phyloP scores from a whole-genome alignment of 768 basidiomycete species.

The Krasilnikovozyma curviuscula region DNA sequence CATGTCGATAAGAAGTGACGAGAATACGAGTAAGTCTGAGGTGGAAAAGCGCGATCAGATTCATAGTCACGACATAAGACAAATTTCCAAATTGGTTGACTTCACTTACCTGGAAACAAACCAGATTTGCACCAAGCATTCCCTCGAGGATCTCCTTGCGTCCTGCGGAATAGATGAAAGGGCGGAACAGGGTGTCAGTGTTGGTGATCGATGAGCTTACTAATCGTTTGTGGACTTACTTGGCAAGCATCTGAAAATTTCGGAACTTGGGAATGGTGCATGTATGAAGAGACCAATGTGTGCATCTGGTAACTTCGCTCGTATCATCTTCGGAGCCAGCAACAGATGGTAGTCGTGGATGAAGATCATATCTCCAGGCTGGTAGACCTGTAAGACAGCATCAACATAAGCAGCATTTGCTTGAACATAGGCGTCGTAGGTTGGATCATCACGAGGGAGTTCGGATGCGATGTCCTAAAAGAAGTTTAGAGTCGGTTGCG shows the following conservation, averaged over 20 bases:
- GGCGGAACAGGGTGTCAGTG: neutral
- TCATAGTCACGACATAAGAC: neutral
- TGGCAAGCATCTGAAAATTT: conserved; percentile 84
- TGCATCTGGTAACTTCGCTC: conserved; percentile 45
- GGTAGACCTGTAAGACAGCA: conserved; percentile 54
- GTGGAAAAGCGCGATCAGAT: neutral
- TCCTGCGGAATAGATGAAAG: conserved; percentile 26
- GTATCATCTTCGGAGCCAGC: conserved; percentile 66
- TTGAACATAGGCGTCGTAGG: conserved; percentile 56
- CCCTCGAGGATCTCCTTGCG: conserved; percentile 89
- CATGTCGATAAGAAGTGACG: conserved; percentile 89
- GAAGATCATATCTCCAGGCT: conserved; percentile 69
- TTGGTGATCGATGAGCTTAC: neutral
- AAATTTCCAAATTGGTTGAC: neutral
- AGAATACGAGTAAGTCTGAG: conserved; percentile 73
- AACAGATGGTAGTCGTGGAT: conserved; percentile 85
- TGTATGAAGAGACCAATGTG: conserved; percentile 87
- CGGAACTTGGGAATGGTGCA: conserved; percentile 91
- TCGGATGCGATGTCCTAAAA: conserved; percentile 79
- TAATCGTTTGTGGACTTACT: conserved; percentile 33
- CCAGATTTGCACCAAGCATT: conserved; percentile 89
- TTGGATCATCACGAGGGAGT: conserved; percentile 55
- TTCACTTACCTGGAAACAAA: conserved; percentile 62
- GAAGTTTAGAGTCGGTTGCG: too few relatives aligned
- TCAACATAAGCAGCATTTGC: conserved; percentile 77